phyloP scores from a whole-genome alignment of 2,329 filamentous ascomycete species.

The Sporothrix protearum region DNA sequence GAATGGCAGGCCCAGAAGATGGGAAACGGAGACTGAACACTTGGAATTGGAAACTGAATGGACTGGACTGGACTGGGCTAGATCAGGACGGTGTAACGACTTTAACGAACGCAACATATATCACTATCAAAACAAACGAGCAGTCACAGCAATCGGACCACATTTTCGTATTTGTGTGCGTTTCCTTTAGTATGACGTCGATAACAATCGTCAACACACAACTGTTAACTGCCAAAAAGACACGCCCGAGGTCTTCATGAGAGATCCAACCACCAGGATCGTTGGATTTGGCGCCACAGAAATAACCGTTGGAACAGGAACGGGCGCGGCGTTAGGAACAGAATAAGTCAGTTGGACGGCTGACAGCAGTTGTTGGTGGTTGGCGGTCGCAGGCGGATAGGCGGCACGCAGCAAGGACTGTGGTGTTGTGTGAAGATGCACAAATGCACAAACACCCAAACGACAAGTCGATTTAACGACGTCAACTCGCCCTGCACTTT shows the following conservation, averaged over 20 bases:
- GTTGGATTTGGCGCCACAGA: background rate
- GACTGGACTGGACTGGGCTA: background rate
- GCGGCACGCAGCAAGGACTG: background rate
- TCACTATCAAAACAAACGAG: background rate
- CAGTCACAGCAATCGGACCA: background rate
- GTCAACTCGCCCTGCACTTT: background rate
- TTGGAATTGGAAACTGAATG: background rate
- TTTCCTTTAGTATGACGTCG: background rate
- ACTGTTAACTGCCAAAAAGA: background rate
- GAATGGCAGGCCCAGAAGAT: background rate
- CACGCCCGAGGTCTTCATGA: background rate
- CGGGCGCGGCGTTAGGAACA: background rate
- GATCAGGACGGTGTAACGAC: background rate
- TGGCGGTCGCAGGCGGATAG: background rate
- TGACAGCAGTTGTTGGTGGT: background rate
- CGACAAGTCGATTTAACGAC: background rate
- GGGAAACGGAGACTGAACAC: no score
- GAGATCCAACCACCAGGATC: background rate
- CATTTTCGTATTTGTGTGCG: background rate
- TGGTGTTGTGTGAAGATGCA: background rate
- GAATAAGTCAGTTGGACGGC: background rate
- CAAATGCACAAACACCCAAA: background rate
- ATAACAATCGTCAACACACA: background rate
- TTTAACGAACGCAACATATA: background rate
- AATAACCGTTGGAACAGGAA: background rate